Evolutionary conservation across 257 asterid genomes (phyloP), one percentile per base, ranked within the genome.

Genomic region (Euphrasia confusa): DNA sequence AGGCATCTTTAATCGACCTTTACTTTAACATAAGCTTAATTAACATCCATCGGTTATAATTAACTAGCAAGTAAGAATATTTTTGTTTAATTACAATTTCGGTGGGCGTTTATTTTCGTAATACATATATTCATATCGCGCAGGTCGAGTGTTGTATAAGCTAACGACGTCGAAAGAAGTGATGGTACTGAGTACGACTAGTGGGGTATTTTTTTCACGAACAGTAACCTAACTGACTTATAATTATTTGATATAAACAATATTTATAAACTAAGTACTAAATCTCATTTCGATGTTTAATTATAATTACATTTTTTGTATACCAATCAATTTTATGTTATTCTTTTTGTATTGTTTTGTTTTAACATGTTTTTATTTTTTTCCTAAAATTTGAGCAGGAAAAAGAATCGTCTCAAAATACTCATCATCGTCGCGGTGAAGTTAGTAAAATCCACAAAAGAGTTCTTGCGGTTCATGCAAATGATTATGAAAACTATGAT

Each of bases 401-500:
- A 48, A 6, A n/a, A 54, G 64, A 63, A 47, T 15, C 67, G 40
- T 65, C 67, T 78, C 61, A 73, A 30, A 60, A 63, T 14, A 2
- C 53, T 21, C 33, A 58, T 15, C 55, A 48, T 10, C 27, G 61
- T 12, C 8, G 17, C 4, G 79, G 72, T 5, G 82, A 71, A 54
- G 69, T 44, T 62, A 59, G 69, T 45, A 77, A 45, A 7, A 67
- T 77, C 42, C 86, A 75, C 63, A 94, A 75, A 65, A 85, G 98
- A 68, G 50, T 80, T 48, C 82, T 90, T 2, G 74, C 52, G 58
- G 94, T 79, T 63, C 80, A 79, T 70, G 77, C 90, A 39, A 81
- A 76, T 59, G 97, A 90, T 64, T 90, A 90, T 63, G 95, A 89
- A 24, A 79, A 68, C 26, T 85, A 83, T 69, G 94, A 87, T 79